phyloP scores from a whole-genome alignment of 805 yeast species.

The Diddensiella caesifluorescens region DNA sequence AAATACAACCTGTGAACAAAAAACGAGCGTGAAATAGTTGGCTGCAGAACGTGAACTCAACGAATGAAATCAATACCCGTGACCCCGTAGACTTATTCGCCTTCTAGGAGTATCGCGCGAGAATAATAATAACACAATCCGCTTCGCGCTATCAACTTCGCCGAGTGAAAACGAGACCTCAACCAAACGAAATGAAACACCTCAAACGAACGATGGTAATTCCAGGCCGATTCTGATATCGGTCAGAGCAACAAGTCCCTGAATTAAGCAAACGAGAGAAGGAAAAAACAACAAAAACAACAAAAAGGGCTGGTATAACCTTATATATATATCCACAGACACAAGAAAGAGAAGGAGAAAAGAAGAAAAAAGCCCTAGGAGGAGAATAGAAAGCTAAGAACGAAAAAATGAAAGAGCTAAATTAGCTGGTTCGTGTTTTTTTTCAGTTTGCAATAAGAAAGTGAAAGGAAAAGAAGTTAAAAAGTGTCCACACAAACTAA shows the following conservation, averaged over 20 bases:
- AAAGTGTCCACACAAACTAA: constrained; percentile 3
- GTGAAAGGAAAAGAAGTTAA: neutral
- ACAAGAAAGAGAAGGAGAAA: neutral
- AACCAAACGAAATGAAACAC: neutral
- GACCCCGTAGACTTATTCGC: too few relatives aligned
- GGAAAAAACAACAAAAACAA: constrained; percentile 3
- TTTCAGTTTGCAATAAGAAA: neutral
- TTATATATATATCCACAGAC: neutral
- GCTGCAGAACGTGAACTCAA: too few relatives aligned
- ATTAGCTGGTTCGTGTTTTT: neutral
- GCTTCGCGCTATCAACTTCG: too few relatives aligned
- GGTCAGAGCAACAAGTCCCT: constrained; percentile 2
- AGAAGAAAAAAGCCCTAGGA: neutral
- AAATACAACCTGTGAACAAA: neutral
- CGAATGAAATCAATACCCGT: neutral
- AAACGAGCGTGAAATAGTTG: too few relatives aligned
- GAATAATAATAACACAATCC: too few relatives aligned
- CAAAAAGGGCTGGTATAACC: constrained; percentile 3
- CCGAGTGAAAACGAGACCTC: neutral
- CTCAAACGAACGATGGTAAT: neutral
- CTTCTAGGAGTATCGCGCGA: too few relatives aligned
- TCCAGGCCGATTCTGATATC: neutral
- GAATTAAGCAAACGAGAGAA: constrained; percentile 3
- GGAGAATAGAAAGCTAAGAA: neutral
- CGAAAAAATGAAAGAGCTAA: neutral